Evolutionary conservation across 495 filamentous ascomycete genomes (phyloP).

Genomic region (Letharia lupina): DNA sequence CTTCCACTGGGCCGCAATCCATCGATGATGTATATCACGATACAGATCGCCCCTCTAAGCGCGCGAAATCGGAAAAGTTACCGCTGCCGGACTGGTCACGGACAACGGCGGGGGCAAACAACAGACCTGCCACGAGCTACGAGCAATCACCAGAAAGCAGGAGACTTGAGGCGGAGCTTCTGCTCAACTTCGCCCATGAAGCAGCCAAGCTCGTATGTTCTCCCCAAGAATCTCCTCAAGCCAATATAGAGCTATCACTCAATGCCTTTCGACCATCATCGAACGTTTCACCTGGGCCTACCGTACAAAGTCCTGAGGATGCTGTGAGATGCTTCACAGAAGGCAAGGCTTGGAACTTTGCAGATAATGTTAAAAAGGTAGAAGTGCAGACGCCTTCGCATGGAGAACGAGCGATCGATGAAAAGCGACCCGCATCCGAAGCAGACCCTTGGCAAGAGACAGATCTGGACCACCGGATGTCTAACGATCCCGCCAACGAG

Average conservation of each 20-base stretch:
- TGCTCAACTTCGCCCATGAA: constrained; percentile 32
- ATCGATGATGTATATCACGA: constrained; percentile 5
- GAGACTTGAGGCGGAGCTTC: constrained; percentile 46
- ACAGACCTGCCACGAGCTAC: constrained; percentile 40
- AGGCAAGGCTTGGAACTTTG: not conserved
- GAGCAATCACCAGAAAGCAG: constrained; percentile 36
- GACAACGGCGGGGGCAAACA: constrained; percentile 16
- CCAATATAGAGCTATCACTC: not conserved
- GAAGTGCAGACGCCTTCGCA: not conserved
- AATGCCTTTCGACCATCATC: not conserved
- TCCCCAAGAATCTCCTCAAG: constrained; percentile 1
- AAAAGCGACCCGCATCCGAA: not conserved
- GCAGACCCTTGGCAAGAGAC: not conserved
- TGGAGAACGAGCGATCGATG: not conserved
- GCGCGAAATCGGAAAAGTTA: constrained; percentile 50
- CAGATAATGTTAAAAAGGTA: not conserved
- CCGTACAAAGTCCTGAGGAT: not conserved
- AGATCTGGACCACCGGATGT: not conserved
- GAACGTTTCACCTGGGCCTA: not conserved
- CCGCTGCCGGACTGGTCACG: constrained; percentile 39
- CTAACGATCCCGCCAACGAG: not conserved
- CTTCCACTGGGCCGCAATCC: constrained; percentile 8
- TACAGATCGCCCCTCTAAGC: constrained; percentile 45
- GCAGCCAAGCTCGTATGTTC: constrained; percentile 7
- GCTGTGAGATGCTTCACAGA: not conserved